Percentiles rank a stretch among this genome's conserved stretches.
phyloP scores from a whole-genome alignment of 1,139 yeast genomes.

The Kluyveromyces sp. region DNA sequence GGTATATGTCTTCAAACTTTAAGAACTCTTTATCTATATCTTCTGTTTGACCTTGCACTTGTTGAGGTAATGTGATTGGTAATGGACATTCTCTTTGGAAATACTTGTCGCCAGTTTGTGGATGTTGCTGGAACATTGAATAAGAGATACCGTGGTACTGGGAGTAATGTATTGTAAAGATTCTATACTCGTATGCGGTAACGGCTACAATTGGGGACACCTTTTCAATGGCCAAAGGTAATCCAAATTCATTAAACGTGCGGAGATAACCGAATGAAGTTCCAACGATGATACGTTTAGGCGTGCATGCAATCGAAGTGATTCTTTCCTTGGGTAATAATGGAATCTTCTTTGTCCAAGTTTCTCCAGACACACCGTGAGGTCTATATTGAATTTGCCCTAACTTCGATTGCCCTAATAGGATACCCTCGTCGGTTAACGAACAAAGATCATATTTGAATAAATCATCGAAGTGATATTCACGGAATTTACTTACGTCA shows the following conservation, averaged over 20 bases:
- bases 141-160: conserved; percentile 23
- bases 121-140: conserved; percentile 24
- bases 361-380: conserved; percentile 30
- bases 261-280: conserved; percentile 53
- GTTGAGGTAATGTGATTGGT: conserved; percentile 22
- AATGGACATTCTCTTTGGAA: conserved; percentile 26
- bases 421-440: conserved; percentile 55
- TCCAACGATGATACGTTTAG: conserved; percentile 42
- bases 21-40: conserved; percentile 16
- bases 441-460: conserved; percentile 69
- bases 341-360: conserved; percentile 38
- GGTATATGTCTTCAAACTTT: conserved; percentile 12
- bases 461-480: conserved; percentile 78
- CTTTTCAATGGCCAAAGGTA: conserved; percentile 45
- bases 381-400: conserved; percentile 37
- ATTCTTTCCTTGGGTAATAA: conserved; percentile 39
- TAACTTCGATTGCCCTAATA: conserved; percentile 46
- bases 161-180: conserved; percentile 26
- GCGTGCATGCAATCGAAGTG: conserved; percentile 45
- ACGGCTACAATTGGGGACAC: conserved; percentile 49
- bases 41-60: conserved; percentile 1
- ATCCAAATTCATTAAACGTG: conserved; percentile 47
- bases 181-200: conserved; percentile 34
- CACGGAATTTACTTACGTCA: conserved; percentile 70
- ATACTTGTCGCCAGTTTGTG: conserved; percentile 26